A percentile compares a stretch with the other conserved stretches of the same genome.
phyloP scores from a whole-genome alignment of 2,329 filamentous ascomycete species.

The Curvularia sp. region DNA sequence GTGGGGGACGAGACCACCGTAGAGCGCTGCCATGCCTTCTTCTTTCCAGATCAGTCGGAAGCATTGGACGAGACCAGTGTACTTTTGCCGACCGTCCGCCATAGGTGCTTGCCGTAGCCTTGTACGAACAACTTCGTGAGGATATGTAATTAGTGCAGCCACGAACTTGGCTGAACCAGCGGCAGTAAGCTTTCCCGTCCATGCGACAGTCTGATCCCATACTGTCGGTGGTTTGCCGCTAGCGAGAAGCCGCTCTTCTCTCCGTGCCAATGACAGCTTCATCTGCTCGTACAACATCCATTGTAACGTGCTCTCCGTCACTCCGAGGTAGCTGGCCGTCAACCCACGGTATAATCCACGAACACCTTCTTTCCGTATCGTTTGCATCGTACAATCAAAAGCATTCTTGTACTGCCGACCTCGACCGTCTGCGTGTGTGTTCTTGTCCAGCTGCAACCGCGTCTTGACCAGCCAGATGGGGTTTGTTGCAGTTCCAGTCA shows the following conservation, averaged over 20 bases:
- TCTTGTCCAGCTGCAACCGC: conserved; percentile 88
- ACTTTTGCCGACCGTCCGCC: conserved; percentile 75
- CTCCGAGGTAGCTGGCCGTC: conserved; percentile 89
- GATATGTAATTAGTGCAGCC: conserved; percentile 85
- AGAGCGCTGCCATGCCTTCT: conserved; percentile 84
- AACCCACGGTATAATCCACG: conserved; percentile 86
- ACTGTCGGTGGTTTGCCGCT: conserved; percentile 68
- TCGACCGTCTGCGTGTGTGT: conserved; percentile 67
- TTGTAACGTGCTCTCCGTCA: conserved; percentile 87
- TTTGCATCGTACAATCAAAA: conserved; percentile 84
- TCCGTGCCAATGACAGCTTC: conserved; percentile 73
- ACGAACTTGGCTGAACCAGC: conserved; percentile 86
- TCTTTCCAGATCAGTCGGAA: conserved; percentile 88
- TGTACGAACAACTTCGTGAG: conserved; percentile 89
- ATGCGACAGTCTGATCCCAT: conserved; percentile 79
- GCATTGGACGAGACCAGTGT: conserved; percentile 86
- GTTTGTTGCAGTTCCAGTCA: conserved; percentile 90
- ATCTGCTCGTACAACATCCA: conserved; percentile 95
- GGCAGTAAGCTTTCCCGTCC: conserved; percentile 78
- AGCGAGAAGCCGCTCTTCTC: conserved; percentile 65
- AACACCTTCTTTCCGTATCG: conserved; percentile 80
- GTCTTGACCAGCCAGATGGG: conserved; percentile 98
- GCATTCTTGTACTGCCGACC: conserved; percentile 83
- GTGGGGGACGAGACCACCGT: conserved; percentile 90
- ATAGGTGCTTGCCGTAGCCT: conserved; percentile 84